Base-by-base conservation (phyloP, 2,329 filamentous ascomycete species). In the Colletotrichum agaves region DNA sequence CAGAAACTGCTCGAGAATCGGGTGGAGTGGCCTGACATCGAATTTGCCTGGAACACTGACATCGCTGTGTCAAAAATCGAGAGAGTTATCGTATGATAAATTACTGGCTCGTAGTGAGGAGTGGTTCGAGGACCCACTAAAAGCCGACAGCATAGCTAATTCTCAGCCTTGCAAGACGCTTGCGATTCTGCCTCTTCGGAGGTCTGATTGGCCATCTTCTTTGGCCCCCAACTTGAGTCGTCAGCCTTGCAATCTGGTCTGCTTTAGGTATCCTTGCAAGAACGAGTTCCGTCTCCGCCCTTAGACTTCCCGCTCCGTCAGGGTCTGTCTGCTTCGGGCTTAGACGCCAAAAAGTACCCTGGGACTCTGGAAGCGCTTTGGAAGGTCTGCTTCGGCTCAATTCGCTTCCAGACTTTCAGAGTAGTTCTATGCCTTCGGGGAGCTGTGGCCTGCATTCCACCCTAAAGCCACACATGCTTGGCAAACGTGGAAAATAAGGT, bases 41-140 rank as follows among this genome's bases (percentile, higher is more conserved):
- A 55, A 50, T 70, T 57, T 58, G 60, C 63, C 67, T 37, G 35
- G 35, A 11, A 69, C 44, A 62, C 60, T 55, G 60, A 53, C 41
- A 44, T 63, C 49, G 46, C 52, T 37, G 69, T 63, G 41, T 67
- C 67, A 67, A 68, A 70, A 71, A 65, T 66, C 61, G 61, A 66
- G 63, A 70, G 61, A 73, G 27, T 33, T 17, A 78, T 79, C 78
- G 77, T 79, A 79, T 78, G 77, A 79, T 79, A 27, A 27, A 27
- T 27, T 27, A 7, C 27, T 27, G 6, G 27, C 27, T 27, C 27
- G 27, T 7, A 27, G 27, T 27, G 27, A 27, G 5, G 27, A 27
- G 27, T 27, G 27, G 27, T 27, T 27, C 27, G 27, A 27, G 27
- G 27, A 27, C 27, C 27, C 27, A 27, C 27, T 27, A 27, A 27